A percentile compares a stretch with the other conserved stretches of the same genome.
These are phyloP conservation scores for Monosporascus ibericus DNA, from an alignment of 2,329 filamentous ascomycete species.

Conservation along the genomic window DNA sequence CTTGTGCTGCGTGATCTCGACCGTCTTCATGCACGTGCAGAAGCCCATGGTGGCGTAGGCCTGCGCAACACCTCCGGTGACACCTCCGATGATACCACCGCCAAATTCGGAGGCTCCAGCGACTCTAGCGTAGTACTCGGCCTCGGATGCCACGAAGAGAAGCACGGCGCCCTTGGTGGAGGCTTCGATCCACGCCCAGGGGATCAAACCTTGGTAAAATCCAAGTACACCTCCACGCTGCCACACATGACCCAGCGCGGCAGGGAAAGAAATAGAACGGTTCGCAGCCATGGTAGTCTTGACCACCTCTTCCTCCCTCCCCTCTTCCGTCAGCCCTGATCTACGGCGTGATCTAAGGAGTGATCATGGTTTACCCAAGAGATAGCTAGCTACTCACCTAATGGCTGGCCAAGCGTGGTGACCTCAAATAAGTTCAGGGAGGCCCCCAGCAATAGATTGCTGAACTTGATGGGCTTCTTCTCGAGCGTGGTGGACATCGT, in stretches of 20 bases:
- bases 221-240: conserved; percentile 85
- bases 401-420: conserved; percentile 33
- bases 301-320: conserved; percentile 86
- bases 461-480: conserved; percentile 99
- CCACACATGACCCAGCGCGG: conserved; percentile 85
- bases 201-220: conserved; percentile 99
- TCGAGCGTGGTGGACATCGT: conserved; percentile 59
- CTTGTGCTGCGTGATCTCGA: conserved; percentile 99
- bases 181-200: conserved; percentile 99
- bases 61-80: conserved; percentile 91
- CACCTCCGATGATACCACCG: conserved; percentile 83
- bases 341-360: no score
- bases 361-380: no score
- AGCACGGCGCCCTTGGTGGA: conserved; percentile 99
- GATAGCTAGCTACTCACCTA: neutral
- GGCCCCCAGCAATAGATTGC: conserved; percentile 90
- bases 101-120: conserved; percentile 82
- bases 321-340: no score
- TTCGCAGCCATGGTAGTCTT: conserved; percentile 99
- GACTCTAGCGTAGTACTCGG: conserved; percentile 85
- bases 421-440: conserved; percentile 95
- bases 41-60: conserved; percentile 99
- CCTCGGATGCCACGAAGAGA: conserved; percentile 97
- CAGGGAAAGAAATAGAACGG: conserved; percentile 77
- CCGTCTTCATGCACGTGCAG: conserved; percentile 99